Evolutionary conservation across 2,329 filamentous ascomycete genomes (phyloP).

Genomic region (Lojkania enalia): DNA sequence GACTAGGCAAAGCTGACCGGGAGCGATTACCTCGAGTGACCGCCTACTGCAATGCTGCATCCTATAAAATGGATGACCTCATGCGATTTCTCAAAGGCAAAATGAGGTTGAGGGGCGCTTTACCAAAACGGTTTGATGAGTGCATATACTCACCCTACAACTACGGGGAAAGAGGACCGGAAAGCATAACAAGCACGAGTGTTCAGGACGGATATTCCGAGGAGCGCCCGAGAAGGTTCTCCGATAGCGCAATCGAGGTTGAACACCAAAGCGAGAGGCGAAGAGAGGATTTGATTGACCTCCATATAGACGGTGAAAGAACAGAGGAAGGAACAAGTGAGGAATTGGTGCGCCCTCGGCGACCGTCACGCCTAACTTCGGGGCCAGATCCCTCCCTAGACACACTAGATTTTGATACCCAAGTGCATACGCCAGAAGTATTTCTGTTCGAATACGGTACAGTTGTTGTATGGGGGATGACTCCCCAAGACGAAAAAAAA

Average conservation of each 20-base stretch:
- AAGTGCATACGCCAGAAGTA: constrained; percentile 88
- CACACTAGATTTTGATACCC: constrained; percentile 77
- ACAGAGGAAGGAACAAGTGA: constrained; percentile 31
- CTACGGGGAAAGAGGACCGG: constrained; percentile 60
- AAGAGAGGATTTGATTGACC: constrained; percentile 66
- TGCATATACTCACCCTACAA: constrained; percentile 96
- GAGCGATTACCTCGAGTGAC: constrained; percentile 87
- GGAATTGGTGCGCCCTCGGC: constrained; percentile 23
- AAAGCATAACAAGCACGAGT: constrained; percentile 39
- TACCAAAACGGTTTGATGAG: constrained; percentile 92
- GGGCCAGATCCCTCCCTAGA: constrained; percentile 39
- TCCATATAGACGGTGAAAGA: constrained; percentile 51
- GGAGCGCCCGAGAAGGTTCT: constrained; percentile 66
- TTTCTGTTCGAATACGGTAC: constrained; percentile 98
- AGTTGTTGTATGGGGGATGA: constrained; percentile 98
- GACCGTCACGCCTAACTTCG: constrained; percentile 32
- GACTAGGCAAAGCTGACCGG: constrained; percentile 90
- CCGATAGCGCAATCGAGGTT: constrained; percentile 71
- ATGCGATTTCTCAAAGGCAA: constrained; percentile 90
- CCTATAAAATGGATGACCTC: constrained; percentile 85
- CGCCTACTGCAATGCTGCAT: constrained; percentile 92
- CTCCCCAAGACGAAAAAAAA: constrained; percentile 80
- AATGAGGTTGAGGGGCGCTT: constrained; percentile 73
- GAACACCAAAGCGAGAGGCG: constrained; percentile 60
- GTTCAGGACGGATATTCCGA: constrained; percentile 31